phyloP scores from a whole-genome alignment of 352 stramenopile genomes.

The Thalassiosira livingstoniorum region DNA sequence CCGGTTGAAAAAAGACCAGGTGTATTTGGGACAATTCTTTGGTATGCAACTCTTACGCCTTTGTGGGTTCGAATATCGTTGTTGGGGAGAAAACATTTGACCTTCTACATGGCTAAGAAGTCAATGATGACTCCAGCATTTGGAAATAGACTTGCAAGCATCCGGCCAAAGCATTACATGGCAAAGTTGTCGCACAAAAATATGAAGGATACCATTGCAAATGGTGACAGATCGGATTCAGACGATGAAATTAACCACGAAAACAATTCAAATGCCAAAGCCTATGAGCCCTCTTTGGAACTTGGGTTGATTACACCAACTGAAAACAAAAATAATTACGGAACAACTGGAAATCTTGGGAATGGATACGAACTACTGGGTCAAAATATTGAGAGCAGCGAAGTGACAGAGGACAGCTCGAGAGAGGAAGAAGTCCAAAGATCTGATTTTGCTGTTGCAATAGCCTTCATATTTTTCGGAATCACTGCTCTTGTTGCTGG shows the following conservation, averaged over 20 bases:
- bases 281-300: constrained; percentile 7
- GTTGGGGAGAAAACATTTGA: constrained; percentile 57
- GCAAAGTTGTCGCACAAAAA: neutral
- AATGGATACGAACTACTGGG: constrained; percentile 23
- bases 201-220: no score
- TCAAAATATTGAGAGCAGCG: constrained; percentile 14
- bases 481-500: constrained; percentile 72
- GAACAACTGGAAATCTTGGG: constrained; percentile 25
- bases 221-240: neutral
- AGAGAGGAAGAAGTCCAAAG: constrained; percentile 57
- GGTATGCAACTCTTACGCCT: constrained; percentile 69
- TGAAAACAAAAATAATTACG: constrained; percentile 30
- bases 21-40: constrained; percentile 40
- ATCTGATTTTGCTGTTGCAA: constrained; percentile 73
- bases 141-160: constrained; percentile 41
- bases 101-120: constrained; percentile 52
- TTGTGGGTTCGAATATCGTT: constrained; percentile 67
- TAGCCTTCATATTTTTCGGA: constrained; percentile 73
- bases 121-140: constrained; percentile 28
- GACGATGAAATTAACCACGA: constrained; percentile 7
- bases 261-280: neutral
- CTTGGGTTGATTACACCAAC: constrained; percentile 15
- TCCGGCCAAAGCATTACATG: constrained; percentile 23
- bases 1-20: neutral
- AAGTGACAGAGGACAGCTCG: constrained; percentile 71